Base-by-base conservation (phyloP, 768 basidiomycete species). In the Pulveroboletus sp. region DNA sequence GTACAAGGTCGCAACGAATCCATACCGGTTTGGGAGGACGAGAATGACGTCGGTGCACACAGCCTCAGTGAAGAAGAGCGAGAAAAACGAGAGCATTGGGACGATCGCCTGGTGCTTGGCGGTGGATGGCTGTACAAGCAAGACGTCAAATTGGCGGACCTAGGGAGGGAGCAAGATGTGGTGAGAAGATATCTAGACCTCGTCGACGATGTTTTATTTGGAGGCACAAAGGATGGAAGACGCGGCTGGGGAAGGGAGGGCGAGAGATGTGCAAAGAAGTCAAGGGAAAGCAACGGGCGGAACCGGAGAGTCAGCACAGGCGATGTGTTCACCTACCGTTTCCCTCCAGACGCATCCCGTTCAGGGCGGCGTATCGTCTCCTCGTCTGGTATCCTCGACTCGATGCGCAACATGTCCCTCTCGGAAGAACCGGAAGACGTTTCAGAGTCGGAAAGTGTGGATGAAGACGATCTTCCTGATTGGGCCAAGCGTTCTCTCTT, bases 21-120 rank as follows among this genome's bases (percentile, higher is more conserved):
- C 16, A 75, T 93, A 8, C 85, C 86, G 0, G 87, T 93, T 1
- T 92, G 90, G 90, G 86, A 88, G 53, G 85, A 89, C 52, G 84
- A 85, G 43, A 75, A 80, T 13, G 78, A 68, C 29, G 58, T 64
- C 32, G 61, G 69, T 12, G 64, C 72, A 5, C 73, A 72, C 17
- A 73, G 72, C 27, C 68, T 76, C 37, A 75, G 73, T 53, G 77
- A 78, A 52, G 73, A 73, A 44, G 73, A 75, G 41, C 63, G 61
- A 42, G 78, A 81, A 59, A 84, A 83, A 64, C 75, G 77, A 34
- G 85, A 88, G 54, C 71, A 75, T 16, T 93, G 90, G 90, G 90
- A 92, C 59, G 86, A 91, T 61, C 74, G 82, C 30, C 76, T 93
- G 11, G 83, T 90, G 0, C 73, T 92, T 12, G 86, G 86, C 22